Evolutionary conservation across 2,329 filamentous ascomycete genomes (phyloP), one percentile per base, ranked within the genome.

Genomic region (Trichoderma atrobrunneum): DNA sequence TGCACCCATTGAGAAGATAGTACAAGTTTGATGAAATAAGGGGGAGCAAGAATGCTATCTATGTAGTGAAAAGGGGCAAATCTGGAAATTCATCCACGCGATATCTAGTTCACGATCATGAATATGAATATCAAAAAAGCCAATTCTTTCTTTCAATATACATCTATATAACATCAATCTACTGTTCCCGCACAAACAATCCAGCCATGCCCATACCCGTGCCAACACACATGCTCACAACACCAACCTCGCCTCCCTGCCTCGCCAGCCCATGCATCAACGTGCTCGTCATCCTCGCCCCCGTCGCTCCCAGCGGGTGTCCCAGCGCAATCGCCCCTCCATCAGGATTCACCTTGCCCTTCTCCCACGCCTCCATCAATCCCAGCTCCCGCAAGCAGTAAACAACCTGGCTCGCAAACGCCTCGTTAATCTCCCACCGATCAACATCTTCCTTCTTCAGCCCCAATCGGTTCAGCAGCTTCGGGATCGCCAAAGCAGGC

Each of bases 261-360:
- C 89, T 93, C 78, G 84, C 92, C 86, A 82, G 88, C 80, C 84
- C 97, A 79, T 85, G 88, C 77, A 87, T 76, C 76, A 95, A 81
- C 65, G 93, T 95, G 62, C 90, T 90, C 77, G 94, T 83, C 87
- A 97, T 92, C 76, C 95, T 86, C 34, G 92, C 93, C 39, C 93
- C 94, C 6, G 95, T 98, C 36, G 94, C 95, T 61, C 95, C 95
- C 1, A 98, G 87, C 7, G 95, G 95, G 81, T 98, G 95, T 1
- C 95, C 95, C 28, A 98, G 84, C n/a, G 95, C 95, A 81, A 98
- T 97, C 3, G 95, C 95, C 36, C 95, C 95, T 73, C 95, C 95
- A 77, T 97, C 94, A 0, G 94, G 94, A 82, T 98, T 98, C 21
- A 98, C 92, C 82, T 88, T 91, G 8, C 88, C 89, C 70, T 88